A percentile compares a stretch with the other conserved stretches of the same genome.
These are phyloP conservation scores for Onygenales sp. DNA, from an alignment of 2,329 filamentous ascomycete genomes.

Conservation along the genomic window DNA sequence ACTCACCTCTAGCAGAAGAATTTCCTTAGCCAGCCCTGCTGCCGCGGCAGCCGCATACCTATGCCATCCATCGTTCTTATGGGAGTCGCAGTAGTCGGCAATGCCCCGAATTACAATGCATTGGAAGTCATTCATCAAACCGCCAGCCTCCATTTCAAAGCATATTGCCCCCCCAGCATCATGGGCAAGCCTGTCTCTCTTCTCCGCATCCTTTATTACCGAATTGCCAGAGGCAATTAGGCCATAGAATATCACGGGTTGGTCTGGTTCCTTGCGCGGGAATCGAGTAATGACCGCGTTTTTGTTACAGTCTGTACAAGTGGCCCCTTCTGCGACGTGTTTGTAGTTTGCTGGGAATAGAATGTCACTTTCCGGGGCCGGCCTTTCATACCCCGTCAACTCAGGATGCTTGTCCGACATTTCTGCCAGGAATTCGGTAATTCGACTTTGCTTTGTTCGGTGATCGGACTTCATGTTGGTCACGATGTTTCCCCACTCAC, in stretches of 20 bases:
- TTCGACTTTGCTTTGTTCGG: background rate
- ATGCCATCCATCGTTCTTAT: slow-evolving; percentile 23
- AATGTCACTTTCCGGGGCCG: no score
- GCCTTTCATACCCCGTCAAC: no score
- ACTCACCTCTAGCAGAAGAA: background rate
- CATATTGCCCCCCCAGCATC: background rate
- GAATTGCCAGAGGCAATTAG: background rate
- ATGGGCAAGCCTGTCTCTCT: background rate
- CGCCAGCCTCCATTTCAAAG: background rate
- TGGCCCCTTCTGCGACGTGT: no score
- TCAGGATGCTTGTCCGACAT: no score
- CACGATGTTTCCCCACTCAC: background rate
- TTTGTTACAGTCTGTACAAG: no score
- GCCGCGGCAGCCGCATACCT: slow-evolving; percentile 19
- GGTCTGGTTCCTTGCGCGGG: no score
- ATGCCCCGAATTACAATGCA: slow-evolving; percentile 16
- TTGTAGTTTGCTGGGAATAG: no score
- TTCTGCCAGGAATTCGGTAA: background rate
- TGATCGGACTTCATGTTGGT: no score
- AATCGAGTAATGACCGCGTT: no score
- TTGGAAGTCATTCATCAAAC: slow-evolving; percentile 5
- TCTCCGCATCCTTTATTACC: background rate
- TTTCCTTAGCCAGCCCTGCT: slow-evolving; percentile 16
- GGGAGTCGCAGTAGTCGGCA: slow-evolving; percentile 15
- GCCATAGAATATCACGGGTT: background rate